Percentiles rank a stretch among this genome's conserved stretches.
phyloP scores from a whole-genome alignment of 495 filamentous ascomycete genomes.

The Glutinoglossum americanum region DNA sequence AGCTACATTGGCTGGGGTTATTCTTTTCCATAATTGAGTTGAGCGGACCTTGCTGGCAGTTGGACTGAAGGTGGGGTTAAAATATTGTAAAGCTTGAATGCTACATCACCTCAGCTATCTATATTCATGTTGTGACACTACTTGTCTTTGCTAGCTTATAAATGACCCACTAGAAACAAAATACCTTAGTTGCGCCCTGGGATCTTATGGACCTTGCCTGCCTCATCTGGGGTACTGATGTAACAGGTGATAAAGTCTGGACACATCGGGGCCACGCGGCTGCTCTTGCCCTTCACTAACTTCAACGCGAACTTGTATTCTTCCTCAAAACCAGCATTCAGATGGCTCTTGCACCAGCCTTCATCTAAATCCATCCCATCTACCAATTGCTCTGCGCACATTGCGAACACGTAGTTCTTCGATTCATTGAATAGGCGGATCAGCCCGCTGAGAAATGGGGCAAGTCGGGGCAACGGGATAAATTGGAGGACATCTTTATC shows the following conservation, averaged over 20 bases:
- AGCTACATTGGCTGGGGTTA: no score
- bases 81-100: no score
- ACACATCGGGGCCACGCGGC: background rate
- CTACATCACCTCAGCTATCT: background rate
- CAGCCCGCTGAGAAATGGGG: slow-evolving; percentile 5
- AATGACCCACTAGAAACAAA: background rate
- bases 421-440: slow-evolving; percentile 1
- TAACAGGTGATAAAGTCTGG: slow-evolving; percentile 1
- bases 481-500: background rate
- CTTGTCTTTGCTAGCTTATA: background rate
- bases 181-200: background rate
- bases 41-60: no score
- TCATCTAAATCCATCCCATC: slow-evolving; percentile 6
- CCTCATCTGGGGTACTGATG: slow-evolving; percentile 9
- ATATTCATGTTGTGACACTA: background rate
- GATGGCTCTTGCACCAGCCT: slow-evolving; percentile 2
- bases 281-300: background rate
- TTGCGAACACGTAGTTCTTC: background rate
- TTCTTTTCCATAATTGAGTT: no score
- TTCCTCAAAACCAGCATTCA: background rate
- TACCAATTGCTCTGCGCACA: slow-evolving; percentile 7
- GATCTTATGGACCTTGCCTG: slow-evolving; percentile 1
- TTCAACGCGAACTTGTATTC: background rate
- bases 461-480: slow-evolving; percentile 4
- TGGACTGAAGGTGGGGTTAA: no score